Evolutionary conservation across 225 moss, liverwort and hornwort genomes (phyloP), one percentile per base, ranked within the genome.

Genomic region (Polytrichum formosum): DNA sequence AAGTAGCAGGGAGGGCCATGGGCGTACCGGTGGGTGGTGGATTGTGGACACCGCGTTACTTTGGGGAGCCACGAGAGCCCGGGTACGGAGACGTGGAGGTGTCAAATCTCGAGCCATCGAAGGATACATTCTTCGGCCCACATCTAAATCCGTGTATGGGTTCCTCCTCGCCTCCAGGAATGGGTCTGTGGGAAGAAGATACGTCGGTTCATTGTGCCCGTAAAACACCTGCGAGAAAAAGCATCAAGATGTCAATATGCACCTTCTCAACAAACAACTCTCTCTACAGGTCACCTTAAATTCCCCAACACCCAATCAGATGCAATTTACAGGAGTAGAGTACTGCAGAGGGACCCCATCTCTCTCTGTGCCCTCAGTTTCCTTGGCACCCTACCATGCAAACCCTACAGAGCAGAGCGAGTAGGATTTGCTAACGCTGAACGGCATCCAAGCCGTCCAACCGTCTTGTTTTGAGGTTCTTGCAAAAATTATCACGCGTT

Each of bases 211-310:
- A 0, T 55, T 75, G 0, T 69, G 74, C 0, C 87, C 84, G 4
- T 87, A 87, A 55, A 84, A 87, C 71, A 87, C 77, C 87, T 87
- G 75, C 67, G 67, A 30, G 30, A 30, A 16, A 58, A 17, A 63
- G 17, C 25, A 26, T 7, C 20, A 6, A 56, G 17, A 63, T 13
- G 20, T 20, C 20, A 61, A 26, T 22, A 60, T 55, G 1, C 13
- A 46, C 46, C 46, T 46, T 13, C 46, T 46, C 46, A 46, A 46
- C 46, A 46, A 26, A 46, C 37, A 33, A 35, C 16, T 16, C 46
- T 46, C 46, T 13, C 35, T 9, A 37, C 8, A 37, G 10, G 35
- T 37, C 35, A 10, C 37, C 13, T 10, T 13, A 10, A 37, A 37
- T 37, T 37, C 10, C 37, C 37, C 37, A 37, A 30, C 30, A 31